Evolutionary conservation across 495 filamentous ascomycete species (phyloP).

Genomic region (Aspergillus nidulans): DNA sequence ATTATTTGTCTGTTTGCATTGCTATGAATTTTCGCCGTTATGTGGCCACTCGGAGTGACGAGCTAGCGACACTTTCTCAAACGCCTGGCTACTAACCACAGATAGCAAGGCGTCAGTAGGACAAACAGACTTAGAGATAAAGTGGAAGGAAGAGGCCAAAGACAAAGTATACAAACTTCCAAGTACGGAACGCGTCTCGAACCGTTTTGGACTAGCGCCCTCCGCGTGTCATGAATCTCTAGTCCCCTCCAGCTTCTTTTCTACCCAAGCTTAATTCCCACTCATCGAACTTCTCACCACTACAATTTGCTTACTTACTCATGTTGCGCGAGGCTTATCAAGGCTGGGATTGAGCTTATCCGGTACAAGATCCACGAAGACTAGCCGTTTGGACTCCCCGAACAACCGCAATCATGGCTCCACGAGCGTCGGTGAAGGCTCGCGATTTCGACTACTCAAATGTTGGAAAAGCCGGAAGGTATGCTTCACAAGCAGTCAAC

Average conservation of each 20-base stretch:
- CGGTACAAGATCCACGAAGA: not conserved
- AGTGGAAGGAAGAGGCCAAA: not conserved
- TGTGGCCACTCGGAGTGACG: too few relatives aligned
- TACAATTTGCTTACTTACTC: not conserved
- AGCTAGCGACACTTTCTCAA: too few relatives aligned
- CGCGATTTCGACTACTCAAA: constrained; percentile 60
- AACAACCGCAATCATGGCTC: constrained; percentile 37
- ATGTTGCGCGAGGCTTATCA: not conserved
- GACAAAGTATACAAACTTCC: not conserved
- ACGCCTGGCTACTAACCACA: too few relatives aligned
- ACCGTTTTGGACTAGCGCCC: constrained; percentile 37
- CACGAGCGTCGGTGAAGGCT: constrained; percentile 42
- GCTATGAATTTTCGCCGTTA: too few relatives aligned
- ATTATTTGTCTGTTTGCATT: too few relatives aligned
- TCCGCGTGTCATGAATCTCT: constrained; percentile 36
- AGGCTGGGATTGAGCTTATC: not conserved
- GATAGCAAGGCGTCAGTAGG: not conserved
- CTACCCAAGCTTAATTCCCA: not conserved
- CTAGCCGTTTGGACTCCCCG: not conserved
- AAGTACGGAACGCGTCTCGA: constrained; percentile 33
- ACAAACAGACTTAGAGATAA: not conserved
- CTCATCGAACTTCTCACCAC: not conserved
- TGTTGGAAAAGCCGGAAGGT: constrained; percentile 63
- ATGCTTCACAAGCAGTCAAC: not conserved
- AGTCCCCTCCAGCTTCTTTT: not conserved